Conservation (phyloP, 805 yeast genomes). For the Metahyphopichia silvanorum region DNA sequence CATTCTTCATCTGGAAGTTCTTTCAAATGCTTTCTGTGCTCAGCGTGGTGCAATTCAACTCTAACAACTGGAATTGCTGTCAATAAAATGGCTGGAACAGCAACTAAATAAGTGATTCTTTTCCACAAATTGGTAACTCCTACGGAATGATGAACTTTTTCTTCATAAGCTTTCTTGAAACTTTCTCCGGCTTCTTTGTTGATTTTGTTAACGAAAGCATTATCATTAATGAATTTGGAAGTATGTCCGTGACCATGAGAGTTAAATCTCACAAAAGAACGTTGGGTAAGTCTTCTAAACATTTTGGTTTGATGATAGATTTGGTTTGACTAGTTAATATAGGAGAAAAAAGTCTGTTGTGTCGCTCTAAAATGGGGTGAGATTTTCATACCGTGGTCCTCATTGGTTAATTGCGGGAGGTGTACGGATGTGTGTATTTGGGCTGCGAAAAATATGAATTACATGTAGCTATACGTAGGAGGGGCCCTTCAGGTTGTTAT, state of each 20-base stretch:
- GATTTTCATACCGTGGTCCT: slow-evolving; percentile 3
- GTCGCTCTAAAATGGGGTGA: slow-evolving; percentile 14
- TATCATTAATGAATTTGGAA: slow-evolving; percentile 39
- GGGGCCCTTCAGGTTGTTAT: neutral
- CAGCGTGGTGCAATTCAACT: slow-evolving; percentile 84
- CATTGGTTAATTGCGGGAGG: slow-evolving; percentile 3
- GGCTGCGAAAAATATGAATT: neutral
- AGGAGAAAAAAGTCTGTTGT: neutral
- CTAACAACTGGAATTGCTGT: slow-evolving; percentile 79
- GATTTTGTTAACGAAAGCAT: slow-evolving; percentile 33
- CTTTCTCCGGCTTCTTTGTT: slow-evolving; percentile 69
- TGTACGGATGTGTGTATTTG: slow-evolving; percentile 1
- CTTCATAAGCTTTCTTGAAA: slow-evolving; percentile 57
- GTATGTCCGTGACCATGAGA: slow-evolving; percentile 39
- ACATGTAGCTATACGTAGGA: neutral
- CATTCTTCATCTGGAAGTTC: slow-evolving; percentile 85
- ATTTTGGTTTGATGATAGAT: slow-evolving; percentile 12
- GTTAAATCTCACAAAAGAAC: slow-evolving; percentile 38
- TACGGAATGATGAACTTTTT: slow-evolving; percentile 75
- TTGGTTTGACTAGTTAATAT: slow-evolving; percentile 25
- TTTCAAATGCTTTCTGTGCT: slow-evolving; percentile 76
- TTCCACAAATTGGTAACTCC: slow-evolving; percentile 79
- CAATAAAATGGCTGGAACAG: slow-evolving; percentile 75
- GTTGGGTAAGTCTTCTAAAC: slow-evolving; percentile 36
- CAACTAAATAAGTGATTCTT: slow-evolving; percentile 75